Percentiles rank a stretch among this genome's conserved stretches.
These are phyloP conservation scores for Sporothrix humicola DNA, from an alignment of 2,329 filamentous ascomycete genomes.

Conservation along the genomic window DNA sequence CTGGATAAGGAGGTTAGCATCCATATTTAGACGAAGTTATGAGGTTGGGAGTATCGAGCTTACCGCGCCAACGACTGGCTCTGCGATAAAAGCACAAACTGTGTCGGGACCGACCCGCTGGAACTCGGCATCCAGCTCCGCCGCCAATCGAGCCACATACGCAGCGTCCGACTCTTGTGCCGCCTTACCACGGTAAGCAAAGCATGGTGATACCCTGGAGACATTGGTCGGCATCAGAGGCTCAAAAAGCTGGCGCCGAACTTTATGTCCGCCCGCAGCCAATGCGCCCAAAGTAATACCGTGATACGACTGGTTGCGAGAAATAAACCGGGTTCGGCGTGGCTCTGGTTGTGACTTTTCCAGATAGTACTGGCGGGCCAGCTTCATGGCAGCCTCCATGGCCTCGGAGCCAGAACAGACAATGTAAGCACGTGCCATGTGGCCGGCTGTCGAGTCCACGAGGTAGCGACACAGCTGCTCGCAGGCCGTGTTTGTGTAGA, in stretches of 20 bases:
- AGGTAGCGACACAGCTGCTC: conserved; percentile 50
- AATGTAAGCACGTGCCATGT: conserved; percentile 49
- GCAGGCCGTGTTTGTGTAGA: conserved; percentile 49
- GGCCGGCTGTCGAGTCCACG: conserved; percentile 47
- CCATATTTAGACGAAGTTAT: no score
- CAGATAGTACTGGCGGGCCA: conserved; percentile 67
- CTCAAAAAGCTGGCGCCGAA: conserved; percentile 66
- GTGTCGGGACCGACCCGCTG: conserved; percentile 65
- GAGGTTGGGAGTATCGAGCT: conserved; percentile 39
- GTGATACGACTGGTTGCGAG: conserved; percentile 71
- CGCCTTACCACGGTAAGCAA: conserved; percentile 62
- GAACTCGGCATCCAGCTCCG: conserved; percentile 72
- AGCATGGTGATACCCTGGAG: conserved; percentile 69
- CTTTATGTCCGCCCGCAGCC: conserved; percentile 65
- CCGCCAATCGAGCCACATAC: conserved; percentile 65
- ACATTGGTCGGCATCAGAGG: conserved; percentile 63
- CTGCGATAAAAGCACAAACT: conserved; percentile 74
- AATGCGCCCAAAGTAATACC: conserved; percentile 73
- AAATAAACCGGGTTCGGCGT: conserved; percentile 68
- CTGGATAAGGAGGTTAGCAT: conserved; percentile 47
- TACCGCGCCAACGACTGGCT: conserved; percentile 75
- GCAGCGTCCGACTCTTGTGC: conserved; percentile 58
- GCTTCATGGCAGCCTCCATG: conserved; percentile 68
- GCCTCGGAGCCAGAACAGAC: conserved; percentile 62
- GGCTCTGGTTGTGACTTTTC: conserved; percentile 61